These are phyloP conservation scores for Pestalotiopsis sp. DNA, from an alignment of 2,329 filamentous ascomycete genomes.

Conservation along the genomic window DNA sequence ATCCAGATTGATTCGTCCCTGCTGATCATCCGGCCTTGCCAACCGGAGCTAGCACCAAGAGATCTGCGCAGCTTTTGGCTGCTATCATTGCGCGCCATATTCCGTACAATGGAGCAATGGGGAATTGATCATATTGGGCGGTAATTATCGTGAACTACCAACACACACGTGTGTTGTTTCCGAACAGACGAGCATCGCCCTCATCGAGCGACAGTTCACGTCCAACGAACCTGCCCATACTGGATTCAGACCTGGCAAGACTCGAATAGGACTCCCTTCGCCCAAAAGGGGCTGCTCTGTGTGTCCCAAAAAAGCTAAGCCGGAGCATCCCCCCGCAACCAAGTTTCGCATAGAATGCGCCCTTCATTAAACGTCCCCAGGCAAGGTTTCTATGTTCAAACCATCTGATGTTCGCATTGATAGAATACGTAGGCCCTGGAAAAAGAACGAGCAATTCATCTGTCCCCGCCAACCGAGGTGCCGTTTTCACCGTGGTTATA, in stretches of 20 bases:
- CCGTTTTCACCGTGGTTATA: not conserved
- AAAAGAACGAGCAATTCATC: not conserved
- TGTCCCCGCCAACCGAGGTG: not conserved
- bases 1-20: constrained; percentile 6
- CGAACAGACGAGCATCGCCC: not conserved
- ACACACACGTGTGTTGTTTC: not conserved
- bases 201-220: not conserved
- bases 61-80: not conserved
- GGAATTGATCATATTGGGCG: not conserved
- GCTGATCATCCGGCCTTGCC: constrained; percentile 5
- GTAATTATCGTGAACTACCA: not conserved
- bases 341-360: not conserved
- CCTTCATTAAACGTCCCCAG: not conserved
- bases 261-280: not conserved
- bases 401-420: not conserved
- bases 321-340: not conserved
- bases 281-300: not conserved
- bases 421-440: not conserved
- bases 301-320: not conserved
- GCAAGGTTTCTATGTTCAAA: not conserved
- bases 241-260: not conserved
- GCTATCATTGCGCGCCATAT: constrained; percentile 3
- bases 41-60: not conserved
- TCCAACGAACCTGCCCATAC: not conserved
- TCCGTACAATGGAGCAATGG: not conserved